Conservation (phyloP, 75 land plant species). For the Selaginella tamariscina region DNA sequence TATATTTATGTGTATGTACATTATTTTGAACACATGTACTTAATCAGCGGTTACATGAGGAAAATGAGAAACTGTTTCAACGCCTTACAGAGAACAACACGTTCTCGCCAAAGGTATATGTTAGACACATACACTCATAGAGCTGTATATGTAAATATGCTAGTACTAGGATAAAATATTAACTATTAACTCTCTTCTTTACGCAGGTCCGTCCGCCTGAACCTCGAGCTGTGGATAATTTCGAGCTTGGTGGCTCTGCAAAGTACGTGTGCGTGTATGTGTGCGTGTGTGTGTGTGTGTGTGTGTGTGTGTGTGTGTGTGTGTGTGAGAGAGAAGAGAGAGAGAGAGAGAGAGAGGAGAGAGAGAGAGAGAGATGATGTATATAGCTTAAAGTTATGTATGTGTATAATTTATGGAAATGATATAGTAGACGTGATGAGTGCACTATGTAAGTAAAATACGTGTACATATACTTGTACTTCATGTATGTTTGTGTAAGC, state of each 20-base stretch:
- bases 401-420: no score
- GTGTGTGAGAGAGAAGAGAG: no score
- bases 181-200: neutral
- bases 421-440: no score
- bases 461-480: no score
- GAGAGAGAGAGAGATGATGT: no score
- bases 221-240: neutral
- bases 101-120: neutral
- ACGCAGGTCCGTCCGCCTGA: neutral
- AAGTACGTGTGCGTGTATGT: neutral
- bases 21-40: neutral
- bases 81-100: neutral
- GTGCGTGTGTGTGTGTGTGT: neutral
- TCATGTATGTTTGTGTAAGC: no score
- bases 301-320: no score
- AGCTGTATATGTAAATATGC: neutral
- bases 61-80: conserved; percentile 13
- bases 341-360: no score
- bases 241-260: neutral
- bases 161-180: neutral
- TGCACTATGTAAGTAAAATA: no score
- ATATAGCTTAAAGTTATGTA: no score
- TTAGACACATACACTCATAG: neutral
- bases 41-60: conserved; percentile 10
- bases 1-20: neutral